Conservation (phyloP, 208 protist genomes). For the Blechomonas ayalai region DNA sequence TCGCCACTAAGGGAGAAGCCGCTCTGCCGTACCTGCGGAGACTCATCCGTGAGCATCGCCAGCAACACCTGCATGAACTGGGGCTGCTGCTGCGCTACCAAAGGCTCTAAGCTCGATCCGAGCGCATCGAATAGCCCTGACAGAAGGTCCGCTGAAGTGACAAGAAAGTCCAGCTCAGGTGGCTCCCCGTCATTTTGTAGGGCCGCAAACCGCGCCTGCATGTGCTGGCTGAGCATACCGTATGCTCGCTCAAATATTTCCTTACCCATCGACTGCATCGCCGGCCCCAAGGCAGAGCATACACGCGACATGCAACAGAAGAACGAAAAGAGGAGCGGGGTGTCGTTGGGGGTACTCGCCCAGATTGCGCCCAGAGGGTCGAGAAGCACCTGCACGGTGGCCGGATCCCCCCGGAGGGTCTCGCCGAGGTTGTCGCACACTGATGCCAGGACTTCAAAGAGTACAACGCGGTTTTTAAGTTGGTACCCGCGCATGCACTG, state of each 20-base stretch:
- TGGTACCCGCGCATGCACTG: constrained; percentile 73
- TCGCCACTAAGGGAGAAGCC: constrained; percentile 78
- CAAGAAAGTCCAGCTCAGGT: constrained; percentile 65
- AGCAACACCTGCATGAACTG: constrained; percentile 49
- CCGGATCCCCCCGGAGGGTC: constrained; percentile 30
- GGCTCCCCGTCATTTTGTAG: constrained; percentile 22
- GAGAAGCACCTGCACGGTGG: constrained; percentile 34
- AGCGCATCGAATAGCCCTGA: constrained; percentile 75
- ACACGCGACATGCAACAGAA: constrained; percentile 77
- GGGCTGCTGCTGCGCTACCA: constrained; percentile 38
- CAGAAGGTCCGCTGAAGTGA: constrained; percentile 65
- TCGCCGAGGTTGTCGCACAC: constrained; percentile 44
- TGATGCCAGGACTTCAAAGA: constrained; percentile 65
- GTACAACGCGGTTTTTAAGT: constrained; percentile 81
- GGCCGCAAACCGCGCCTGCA: constrained; percentile 35
- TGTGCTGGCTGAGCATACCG: constrained; percentile 38
- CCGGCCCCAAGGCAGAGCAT: constrained; percentile 44
- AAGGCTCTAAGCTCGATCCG: constrained; percentile 52
- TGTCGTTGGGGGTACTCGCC: constrained; percentile 50
- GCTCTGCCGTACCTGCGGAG: constrained; percentile 40
- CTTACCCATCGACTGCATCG: constrained; percentile 61
- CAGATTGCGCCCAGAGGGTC: constrained; percentile 56
- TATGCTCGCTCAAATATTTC: constrained; percentile 71
- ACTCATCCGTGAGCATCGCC: constrained; percentile 37
- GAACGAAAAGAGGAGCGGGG: constrained; percentile 65